Base-by-base conservation (phyloP, 2,329 filamentous ascomycete genomes). In the Juglanconis oblonga region DNA sequence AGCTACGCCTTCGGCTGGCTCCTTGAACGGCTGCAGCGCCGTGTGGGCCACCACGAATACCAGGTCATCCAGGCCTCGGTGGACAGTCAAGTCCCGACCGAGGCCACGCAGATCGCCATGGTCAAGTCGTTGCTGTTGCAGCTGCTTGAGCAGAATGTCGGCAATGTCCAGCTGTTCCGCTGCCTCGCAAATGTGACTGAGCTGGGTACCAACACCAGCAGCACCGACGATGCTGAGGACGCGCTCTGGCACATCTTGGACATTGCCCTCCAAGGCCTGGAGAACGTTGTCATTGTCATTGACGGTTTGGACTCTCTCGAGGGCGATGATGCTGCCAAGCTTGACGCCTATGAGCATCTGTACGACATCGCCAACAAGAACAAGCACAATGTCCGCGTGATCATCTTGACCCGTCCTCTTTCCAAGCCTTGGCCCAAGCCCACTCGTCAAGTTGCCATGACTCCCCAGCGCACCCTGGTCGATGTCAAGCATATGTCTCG, bases 201-300 rank as follows among this genome's bases (percentile, higher is more conserved):
- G 54, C 61, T 63, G 13, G 61, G 58, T 33, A 62, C 67, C 49
- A 65, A 57, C 40, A 66, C 68, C 32, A 66, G 61, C 50, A 65
- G 68, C 62, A 69, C 69, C 7, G 66, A 70, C 38, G 64, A 61
- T 44, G 67, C 66, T 14, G 69, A 69, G 56, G 69, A 72, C 31
- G 61, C 61, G 14, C 61, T 63, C 32, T 63, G 61, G 61, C 61
- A 63, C 55, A 58, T 55, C 38, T 49, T 63, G n/a, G 61, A 63
- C 45, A 61, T 58, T 44, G 61, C 61, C 14, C 58, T 63, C 7
- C 58, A 63, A 29, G 61, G 61, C 14, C 58, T 63, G n/a, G 58
- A 63, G 50, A 63, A 63, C n/a, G 61, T 63, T 13, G 54, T 61
- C 45, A 55, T 63, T 33, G 61, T 63, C 54, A 55, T 63, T 29